These are phyloP conservation scores for Penicillium antarcticum DNA, from an alignment of 495 filamentous ascomycete species.

Conservation along the genomic window DNA sequence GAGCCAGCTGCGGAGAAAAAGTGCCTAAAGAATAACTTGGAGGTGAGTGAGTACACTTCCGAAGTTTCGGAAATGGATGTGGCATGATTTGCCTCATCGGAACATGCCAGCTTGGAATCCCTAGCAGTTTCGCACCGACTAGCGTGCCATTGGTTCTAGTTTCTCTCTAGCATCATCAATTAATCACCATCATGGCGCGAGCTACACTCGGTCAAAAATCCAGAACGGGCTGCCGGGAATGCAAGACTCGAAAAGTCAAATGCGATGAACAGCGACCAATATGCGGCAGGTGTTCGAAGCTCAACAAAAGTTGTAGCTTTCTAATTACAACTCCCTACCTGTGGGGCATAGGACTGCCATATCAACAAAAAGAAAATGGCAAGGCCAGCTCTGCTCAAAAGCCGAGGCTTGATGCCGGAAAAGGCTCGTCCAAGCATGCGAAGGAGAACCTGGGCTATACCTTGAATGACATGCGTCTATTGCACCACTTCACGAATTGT, in stretches of 20 bases:
- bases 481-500: neutral
- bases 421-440: neutral
- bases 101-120: neutral
- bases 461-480: neutral
- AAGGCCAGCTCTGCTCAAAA: neutral
- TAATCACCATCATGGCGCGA: neutral
- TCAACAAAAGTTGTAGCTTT: neutral
- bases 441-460: neutral
- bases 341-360: neutral
- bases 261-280: neutral
- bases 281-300: neutral
- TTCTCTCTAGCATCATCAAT: neutral
- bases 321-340: neutral
- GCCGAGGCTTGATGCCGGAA: neutral
- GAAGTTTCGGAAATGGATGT: neutral
- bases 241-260: neutral
- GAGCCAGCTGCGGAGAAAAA: neutral
- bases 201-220: neutral
- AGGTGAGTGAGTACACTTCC: neutral
- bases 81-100: neutral
- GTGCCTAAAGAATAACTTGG: neutral
- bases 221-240: neutral
- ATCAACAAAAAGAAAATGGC: neutral
- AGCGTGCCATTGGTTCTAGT: neutral
- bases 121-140: neutral